Evolutionary conservation across 1,284 basidiomycete genomes (phyloP).

Genomic region (Schizophyllum commune): DNA sequence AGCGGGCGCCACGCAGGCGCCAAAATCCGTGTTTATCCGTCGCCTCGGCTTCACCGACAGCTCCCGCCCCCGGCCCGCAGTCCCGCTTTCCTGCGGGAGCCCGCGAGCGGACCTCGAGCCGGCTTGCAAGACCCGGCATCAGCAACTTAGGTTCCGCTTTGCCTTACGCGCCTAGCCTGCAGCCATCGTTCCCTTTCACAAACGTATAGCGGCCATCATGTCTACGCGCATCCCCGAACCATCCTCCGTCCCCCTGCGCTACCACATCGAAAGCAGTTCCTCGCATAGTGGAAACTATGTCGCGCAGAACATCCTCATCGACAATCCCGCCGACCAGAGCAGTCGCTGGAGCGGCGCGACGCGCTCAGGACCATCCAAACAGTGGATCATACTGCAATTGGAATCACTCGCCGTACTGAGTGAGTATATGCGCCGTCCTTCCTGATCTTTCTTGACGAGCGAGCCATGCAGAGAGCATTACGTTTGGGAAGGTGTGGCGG

Average conservation of each 20-base stretch:
- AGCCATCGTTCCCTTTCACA: not conserved
- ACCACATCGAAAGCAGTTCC: slow-evolving; percentile 52
- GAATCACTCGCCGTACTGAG: slow-evolving; percentile 54
- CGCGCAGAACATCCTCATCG: slow-evolving; percentile 58
- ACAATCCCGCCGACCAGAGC: slow-evolving; percentile 53
- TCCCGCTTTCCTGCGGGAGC: no score
- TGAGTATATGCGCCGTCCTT: slow-evolving; percentile 26
- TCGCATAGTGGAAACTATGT: slow-evolving; percentile 63
- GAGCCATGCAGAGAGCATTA: slow-evolving; percentile 47
- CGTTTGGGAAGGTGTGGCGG: slow-evolving; percentile 65
- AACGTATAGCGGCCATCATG: not conserved
- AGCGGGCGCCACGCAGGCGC: no score
- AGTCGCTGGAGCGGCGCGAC: slow-evolving; percentile 69
- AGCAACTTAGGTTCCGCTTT: no score
- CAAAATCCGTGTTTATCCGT: no score
- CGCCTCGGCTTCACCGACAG: no score
- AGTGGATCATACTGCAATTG: slow-evolving; percentile 65
- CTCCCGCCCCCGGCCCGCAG: no score
- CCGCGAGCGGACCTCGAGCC: no score
- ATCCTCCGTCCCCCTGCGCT: slow-evolving; percentile 27
- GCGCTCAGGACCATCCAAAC: slow-evolving; percentile 42
- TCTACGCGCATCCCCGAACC: not conserved
- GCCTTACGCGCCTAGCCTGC: not conserved
- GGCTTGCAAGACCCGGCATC: no score
- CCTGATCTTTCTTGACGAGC: slow-evolving; percentile 2